Percentiles rank a stretch among this genome's conserved stretches.
Conservation (phyloP, 2,329 filamentous ascomycete species). For the Septoria petroselini region DNA sequence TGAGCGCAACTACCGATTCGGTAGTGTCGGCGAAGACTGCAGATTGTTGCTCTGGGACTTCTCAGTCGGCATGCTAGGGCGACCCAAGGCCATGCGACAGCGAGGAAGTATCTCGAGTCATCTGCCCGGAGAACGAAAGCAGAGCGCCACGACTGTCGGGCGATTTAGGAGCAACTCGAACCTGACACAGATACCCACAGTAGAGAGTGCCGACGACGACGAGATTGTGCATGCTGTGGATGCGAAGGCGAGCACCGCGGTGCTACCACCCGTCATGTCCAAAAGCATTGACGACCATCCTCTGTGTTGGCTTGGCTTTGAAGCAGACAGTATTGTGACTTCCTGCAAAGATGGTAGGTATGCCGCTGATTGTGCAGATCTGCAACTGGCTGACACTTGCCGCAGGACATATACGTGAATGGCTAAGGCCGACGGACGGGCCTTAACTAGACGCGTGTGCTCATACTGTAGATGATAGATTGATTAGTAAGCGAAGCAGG, state of each 20-base stretch:
- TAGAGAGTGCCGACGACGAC: constrained; percentile 48
- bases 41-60: constrained; percentile 94
- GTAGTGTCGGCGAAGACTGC: constrained; percentile 92
- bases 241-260: constrained; percentile 75
- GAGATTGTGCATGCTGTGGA: constrained; percentile 76
- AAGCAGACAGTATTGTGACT: constrained; percentile 87
- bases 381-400: constrained; percentile 7
- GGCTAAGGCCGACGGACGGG: constrained; percentile 59
- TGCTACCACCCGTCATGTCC: constrained; percentile 84
- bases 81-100: constrained; percentile 68
- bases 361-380: neutral
- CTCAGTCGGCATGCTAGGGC: constrained; percentile 90
- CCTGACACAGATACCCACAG: constrained; percentile 47
- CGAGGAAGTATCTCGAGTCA: constrained; percentile 52
- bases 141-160: constrained; percentile 49
- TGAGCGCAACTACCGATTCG: constrained; percentile 90
- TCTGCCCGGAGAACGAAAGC: constrained; percentile 50
- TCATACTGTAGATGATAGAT: no score
- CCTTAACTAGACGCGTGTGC: constrained; percentile 8
- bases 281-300: constrained; percentile 85
- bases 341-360: constrained; percentile 82
- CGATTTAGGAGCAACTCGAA: constrained; percentile 70
- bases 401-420: constrained; percentile 70
- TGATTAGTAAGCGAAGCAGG: no score
- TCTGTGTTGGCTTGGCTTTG: constrained; percentile 87